A percentile compares a stretch with the other conserved stretches of the same genome.
Conservation (phyloP, 2,329 filamentous ascomycete genomes). For the Monilinia fructigena region DNA sequence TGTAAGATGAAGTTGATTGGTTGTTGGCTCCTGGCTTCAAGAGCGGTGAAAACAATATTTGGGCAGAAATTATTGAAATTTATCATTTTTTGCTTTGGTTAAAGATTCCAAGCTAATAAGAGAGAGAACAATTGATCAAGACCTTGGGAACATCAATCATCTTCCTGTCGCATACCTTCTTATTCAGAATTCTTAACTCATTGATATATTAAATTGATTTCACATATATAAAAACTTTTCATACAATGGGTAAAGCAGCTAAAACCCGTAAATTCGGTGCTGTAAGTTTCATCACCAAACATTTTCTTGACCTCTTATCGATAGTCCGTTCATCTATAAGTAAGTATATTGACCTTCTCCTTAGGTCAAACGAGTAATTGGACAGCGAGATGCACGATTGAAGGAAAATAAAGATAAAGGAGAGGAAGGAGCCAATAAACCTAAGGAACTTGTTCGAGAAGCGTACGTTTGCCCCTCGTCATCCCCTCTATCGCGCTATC, state of each 20-base stretch:
- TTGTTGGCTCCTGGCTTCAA: not conserved
- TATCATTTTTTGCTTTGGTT: constrained; percentile 16
- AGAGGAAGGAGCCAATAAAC: constrained; percentile 59
- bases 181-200: not conserved
- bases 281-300: constrained; percentile 42
- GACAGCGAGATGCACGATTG: constrained; percentile 74
- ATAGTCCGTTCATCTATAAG: constrained; percentile 21
- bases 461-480: constrained; percentile 48
- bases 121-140: not conserved
- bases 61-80: constrained; percentile 23
- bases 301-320: constrained; percentile 24
- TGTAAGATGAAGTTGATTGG: not conserved
- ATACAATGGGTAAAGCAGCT: constrained; percentile 81
- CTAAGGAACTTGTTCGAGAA: constrained; percentile 68
- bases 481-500: not conserved
- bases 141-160: not conserved
- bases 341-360: constrained; percentile 7
- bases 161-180: not conserved
- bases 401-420: constrained; percentile 76
- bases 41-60: not conserved
- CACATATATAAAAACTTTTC: not conserved
- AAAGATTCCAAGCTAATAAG: too few species aligned
- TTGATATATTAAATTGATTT: not conserved
- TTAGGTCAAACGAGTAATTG: constrained; percentile 75
- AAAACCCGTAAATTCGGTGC: constrained; percentile 87